Percentiles rank a stretch among this genome's conserved stretches.
These are phyloP conservation scores for Ligustrum vulgare DNA, from an alignment of 257 asterid species.

Conservation along the genomic window DNA sequence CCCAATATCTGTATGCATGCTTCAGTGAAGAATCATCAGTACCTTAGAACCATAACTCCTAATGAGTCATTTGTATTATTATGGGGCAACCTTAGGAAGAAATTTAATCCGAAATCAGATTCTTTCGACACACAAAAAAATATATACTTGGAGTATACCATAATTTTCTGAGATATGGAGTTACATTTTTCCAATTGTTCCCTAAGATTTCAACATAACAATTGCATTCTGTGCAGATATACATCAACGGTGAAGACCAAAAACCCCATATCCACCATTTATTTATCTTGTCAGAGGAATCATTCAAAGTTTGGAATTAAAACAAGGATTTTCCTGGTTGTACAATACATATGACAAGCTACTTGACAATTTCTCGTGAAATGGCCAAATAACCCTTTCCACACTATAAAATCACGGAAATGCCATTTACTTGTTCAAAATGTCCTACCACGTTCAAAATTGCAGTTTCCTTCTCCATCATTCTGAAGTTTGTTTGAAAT, in stretches of 20 bases:
- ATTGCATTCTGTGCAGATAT: slow-evolving; percentile 48
- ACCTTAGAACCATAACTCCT: slow-evolving; percentile 39
- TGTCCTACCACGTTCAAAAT: too few relatives aligned
- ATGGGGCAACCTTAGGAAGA: slow-evolving; percentile 23
- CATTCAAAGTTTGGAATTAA: background rate
- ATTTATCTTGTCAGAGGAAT: slow-evolving; percentile 13
- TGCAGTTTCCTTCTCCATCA: too few relatives aligned
- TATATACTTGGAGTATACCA: background rate
- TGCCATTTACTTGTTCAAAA: too few relatives aligned
- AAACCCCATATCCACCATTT: slow-evolving; percentile 23
- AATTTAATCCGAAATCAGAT: background rate
- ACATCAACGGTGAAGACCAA: slow-evolving; percentile 39
- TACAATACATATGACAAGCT: too few relatives aligned
- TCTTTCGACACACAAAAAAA: background rate
- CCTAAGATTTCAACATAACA: slow-evolving; percentile 45
- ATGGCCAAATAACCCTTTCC: too few relatives aligned
- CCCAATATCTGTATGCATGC: slow-evolving; percentile 41
- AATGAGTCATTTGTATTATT: slow-evolving; percentile 34
- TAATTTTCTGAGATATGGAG: slow-evolving; percentile 1
- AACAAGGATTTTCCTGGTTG: background rate
- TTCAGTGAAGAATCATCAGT: slow-evolving; percentile 39
- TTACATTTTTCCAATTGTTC: slow-evolving; percentile 42
- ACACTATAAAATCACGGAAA: too few relatives aligned
- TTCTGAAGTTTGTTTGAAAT: too few relatives aligned
- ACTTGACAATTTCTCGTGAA: too few relatives aligned